Base-by-base conservation (phyloP, 2,329 filamentous ascomycete genomes). In the Colletotrichum gigasporum region DNA sequence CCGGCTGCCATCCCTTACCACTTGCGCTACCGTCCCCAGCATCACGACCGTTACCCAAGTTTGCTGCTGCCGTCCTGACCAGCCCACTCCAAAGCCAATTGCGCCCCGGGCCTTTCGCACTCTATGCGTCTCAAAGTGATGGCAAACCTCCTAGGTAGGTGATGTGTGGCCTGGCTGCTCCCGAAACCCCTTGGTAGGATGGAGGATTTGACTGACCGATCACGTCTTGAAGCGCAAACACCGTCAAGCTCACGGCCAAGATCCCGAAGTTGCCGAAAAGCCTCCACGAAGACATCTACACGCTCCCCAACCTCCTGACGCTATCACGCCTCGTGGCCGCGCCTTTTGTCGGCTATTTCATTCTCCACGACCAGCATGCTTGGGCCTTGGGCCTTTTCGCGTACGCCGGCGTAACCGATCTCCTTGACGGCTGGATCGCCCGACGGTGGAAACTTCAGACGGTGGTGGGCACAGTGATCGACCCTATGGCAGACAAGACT, bases 401-500 rank as follows among this genome's bases (percentile, higher is more conserved):
- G 51, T 97, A 97, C 75, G 95, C 96, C 3, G 94, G 93, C 47
- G 83, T 97, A 70, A 97, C 95, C 0, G 96, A 99, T 74, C 83
- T 97, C 6, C 85, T 98, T 3, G 96, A 99, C 75, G 96, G 96
- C 61, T 98, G 91, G 85, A 96, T 99, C 71, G 96, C 96, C 24
- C 88, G 96, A 39, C 87, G 85, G 65, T 98, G 91, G 89, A 91
- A 95, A 52, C 85, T 93, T 61, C 91, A 96, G 77, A 98, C 96
- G 0, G 95, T 99, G 1, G 93, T 98, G 9, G 96, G 96, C 57
- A 96, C 93, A 57, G 89, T 99, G 28, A 93, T 99, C 67, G 94
- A 97, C 73, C 96, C 96, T 5, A 96, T 97, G 91, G 96, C 96
- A 3, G 96, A 99, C 79, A 99, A 99, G 81, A 87, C 89, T 8